Evolutionary conservation across 2,329 filamentous ascomycete species (phyloP), one percentile per base, ranked within the genome.

Genomic region (Microdochium paspali): DNA sequence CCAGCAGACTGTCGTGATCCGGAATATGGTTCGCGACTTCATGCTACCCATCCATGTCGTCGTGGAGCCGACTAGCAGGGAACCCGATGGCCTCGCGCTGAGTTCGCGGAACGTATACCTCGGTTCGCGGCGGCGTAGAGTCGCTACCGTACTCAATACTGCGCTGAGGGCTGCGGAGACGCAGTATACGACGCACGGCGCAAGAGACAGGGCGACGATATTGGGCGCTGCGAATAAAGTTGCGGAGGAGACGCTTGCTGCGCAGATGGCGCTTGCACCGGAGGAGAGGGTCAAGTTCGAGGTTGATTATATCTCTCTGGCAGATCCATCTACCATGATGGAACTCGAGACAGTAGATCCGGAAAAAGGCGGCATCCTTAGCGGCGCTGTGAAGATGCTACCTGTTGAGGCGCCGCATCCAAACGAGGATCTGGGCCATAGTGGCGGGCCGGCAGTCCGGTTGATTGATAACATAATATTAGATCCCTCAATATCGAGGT

Each of bases 101-200:
- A 96, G 90, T 62, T 95, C 89, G 28, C 76, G 93, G 47, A 98
- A 98, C 63, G 88, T 95, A 7, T 97, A 96, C 63, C 79, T 98
- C 3, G 93, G 91, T 2, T 65, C 77, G 18, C 75, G 90, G 44
- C 74, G 93, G 53, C 79, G 90, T 24, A 70, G 69, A 3, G 78
- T 87, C 12, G 90, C 86, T 0, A 79, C 84, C 1, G 85, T 93
- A 2, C 72, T 98, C 20, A 78, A 75, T 43, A 75, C 75, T 28
- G 82, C 88, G 0, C 67, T 98, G 24, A 73, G 69, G 48, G 80
- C 83, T 2, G 89, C 89, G 0, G 86, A 91, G 60, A 68, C 70
- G 9, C 73, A 75, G 25, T 94, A 90, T 58, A 59, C 67, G 1
- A 64, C 66, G 4, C 77, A 74, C 2, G 71, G 70, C 0, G 72